Evolutionary conservation across 108 stramenopile species (phyloP).

Genomic region (Discostella stelligeroides): DNA sequence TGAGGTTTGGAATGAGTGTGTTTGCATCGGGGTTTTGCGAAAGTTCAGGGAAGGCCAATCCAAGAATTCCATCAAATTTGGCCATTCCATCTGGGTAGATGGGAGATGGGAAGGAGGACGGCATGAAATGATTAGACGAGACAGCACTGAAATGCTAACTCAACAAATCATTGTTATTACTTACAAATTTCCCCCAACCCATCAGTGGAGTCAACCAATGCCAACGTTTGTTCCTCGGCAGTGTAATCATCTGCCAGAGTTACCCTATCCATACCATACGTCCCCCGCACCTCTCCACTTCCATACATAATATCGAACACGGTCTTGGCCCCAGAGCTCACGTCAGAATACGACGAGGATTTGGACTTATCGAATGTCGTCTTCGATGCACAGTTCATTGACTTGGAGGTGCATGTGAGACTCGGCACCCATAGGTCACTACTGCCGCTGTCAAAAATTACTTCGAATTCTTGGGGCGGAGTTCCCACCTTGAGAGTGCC

Average conservation of each 20-base stretch:
- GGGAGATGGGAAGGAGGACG: not conserved
- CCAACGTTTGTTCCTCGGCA: slow-evolving; percentile 73
- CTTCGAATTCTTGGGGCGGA: slow-evolving; percentile 87
- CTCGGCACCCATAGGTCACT: slow-evolving; percentile 98
- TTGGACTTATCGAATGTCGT: slow-evolving; percentile 46
- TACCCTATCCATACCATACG: slow-evolving; percentile 69
- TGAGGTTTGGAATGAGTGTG: slow-evolving; percentile 91
- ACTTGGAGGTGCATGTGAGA: slow-evolving; percentile 58
- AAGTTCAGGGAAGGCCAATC: slow-evolving; percentile 92
- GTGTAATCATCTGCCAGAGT: slow-evolving; percentile 73
- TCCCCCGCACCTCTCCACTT: slow-evolving; percentile 77
- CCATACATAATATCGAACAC: slow-evolving; percentile 96
- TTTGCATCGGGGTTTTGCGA: slow-evolving; percentile 71
- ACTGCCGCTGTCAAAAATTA: slow-evolving; percentile 98
- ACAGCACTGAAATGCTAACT: slow-evolving; percentile 27
- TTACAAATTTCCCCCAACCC: slow-evolving; percentile 94
- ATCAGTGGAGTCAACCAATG: slow-evolving; percentile 83
- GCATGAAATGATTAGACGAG: not conserved
- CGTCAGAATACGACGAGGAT: slow-evolving; percentile 60
- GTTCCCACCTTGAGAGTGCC: slow-evolving; percentile 75
- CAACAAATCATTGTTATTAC: slow-evolving; percentile 55
- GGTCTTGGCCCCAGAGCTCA: slow-evolving; percentile 42
- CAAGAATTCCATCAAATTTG: slow-evolving; percentile 98
- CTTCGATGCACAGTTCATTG: slow-evolving; percentile 61
- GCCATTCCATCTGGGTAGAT: slow-evolving; percentile 45